phyloP scores from a whole-genome alignment of 495 filamentous ascomycete species.

The Penicillium cinerascens region DNA sequence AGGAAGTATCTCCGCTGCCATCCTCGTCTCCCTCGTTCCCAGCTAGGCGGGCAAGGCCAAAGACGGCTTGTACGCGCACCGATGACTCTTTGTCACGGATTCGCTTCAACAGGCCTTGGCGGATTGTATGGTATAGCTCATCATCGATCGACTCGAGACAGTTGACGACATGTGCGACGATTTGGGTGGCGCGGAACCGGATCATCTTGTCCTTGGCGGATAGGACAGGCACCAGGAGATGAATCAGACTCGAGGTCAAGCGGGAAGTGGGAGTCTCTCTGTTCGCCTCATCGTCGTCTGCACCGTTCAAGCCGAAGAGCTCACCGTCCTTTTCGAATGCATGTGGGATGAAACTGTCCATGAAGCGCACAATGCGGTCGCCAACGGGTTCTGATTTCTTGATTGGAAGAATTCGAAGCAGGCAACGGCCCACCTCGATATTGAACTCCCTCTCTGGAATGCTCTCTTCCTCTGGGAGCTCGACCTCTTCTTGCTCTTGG shows the following conservation, averaged over 20 bases:
- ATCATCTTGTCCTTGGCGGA: constrained; percentile 86
- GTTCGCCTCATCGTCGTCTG: constrained; percentile 51
- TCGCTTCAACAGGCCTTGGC: constrained; percentile 72
- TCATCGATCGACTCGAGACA: constrained; percentile 87
- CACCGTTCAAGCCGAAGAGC: constrained; percentile 37
- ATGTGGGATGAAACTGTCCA: constrained; percentile 78
- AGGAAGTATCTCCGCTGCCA: constrained; percentile 59
- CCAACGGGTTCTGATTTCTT: constrained; percentile 91
- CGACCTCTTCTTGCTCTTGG: constrained; percentile 33
- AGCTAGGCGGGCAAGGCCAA: constrained; percentile 79
- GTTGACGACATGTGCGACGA: constrained; percentile 84
- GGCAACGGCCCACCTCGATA: constrained; percentile 74
- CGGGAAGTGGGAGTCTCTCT: constrained; percentile 79
- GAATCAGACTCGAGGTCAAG: constrained; percentile 69
- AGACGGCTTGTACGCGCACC: constrained; percentile 89
- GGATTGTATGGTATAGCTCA: constrained; percentile 77
- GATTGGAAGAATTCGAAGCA: constrained; percentile 75
- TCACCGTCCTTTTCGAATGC: constrained; percentile 72
- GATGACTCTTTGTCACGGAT: constrained; percentile 90
- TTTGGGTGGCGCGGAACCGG: constrained; percentile 84
- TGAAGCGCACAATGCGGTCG: constrained; percentile 78
- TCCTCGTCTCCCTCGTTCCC: constrained; percentile 76
- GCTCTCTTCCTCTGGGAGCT: constrained; percentile 49
- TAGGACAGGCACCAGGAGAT: constrained; percentile 64
- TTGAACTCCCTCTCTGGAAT: constrained; percentile 85